Evolutionary conservation across 2,329 filamentous ascomycete genomes (phyloP).

Genomic region (Fusarium buxicola): DNA sequence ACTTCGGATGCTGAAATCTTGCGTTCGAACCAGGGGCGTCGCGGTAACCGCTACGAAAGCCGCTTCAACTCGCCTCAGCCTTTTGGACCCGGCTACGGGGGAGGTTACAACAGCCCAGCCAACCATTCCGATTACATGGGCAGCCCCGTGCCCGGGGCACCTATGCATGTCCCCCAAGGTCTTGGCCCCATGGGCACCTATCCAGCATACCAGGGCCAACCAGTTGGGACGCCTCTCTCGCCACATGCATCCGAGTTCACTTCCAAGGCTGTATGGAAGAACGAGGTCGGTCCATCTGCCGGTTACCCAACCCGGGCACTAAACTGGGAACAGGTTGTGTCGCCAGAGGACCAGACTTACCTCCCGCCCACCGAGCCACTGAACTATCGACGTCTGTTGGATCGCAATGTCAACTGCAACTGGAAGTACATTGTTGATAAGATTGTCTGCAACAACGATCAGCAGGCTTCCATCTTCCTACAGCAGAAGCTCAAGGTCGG

Average conservation of each 20-base stretch:
- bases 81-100: slow-evolving; percentile 51
- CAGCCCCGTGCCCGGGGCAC: slow-evolving; percentile 49
- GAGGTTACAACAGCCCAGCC: slow-evolving; percentile 50
- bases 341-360: slow-evolving; percentile 77
- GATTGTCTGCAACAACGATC: slow-evolving; percentile 99
- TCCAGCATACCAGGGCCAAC: slow-evolving; percentile 64
- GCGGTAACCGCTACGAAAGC: slow-evolving; percentile 60
- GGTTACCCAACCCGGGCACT: slow-evolving; percentile 15
- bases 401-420: slow-evolving; percentile 96
- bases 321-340: slow-evolving; percentile 54
- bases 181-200: slow-evolving; percentile 54
- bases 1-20: slow-evolving; percentile 62
- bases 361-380: slow-evolving; percentile 89
- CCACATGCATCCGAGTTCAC: slow-evolving; percentile 82
- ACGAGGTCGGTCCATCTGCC: slow-evolving; percentile 57
- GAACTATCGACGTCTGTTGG: slow-evolving; percentile 94
- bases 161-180: slow-evolving; percentile 51
- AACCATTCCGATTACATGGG: slow-evolving; percentile 53
- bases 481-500: slow-evolving; percentile 99
- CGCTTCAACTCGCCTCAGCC: slow-evolving; percentile 54
- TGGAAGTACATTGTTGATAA: slow-evolving; percentile 99
- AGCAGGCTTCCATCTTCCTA: slow-evolving; percentile 98
- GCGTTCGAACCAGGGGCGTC: slow-evolving; percentile 57
- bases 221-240: slow-evolving; percentile 74
- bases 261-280: slow-evolving; percentile 66